Base-by-base conservation (phyloP, 2,329 filamentous ascomycete species). In the Fusarium sp. region DNA sequence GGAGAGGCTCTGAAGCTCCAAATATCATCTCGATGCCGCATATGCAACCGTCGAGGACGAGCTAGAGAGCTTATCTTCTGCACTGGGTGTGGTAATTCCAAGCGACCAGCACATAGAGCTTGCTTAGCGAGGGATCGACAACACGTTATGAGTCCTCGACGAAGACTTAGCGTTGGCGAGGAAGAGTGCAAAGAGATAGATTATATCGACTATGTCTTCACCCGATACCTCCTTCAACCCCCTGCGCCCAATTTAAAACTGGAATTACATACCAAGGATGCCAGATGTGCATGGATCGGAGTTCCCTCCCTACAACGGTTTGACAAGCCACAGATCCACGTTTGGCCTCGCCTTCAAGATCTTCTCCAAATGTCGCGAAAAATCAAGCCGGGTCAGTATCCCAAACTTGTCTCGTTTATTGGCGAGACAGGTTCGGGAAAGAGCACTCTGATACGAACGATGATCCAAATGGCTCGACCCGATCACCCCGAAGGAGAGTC, bases 381-480 rank as follows among this genome's bases (percentile, higher is more conserved):
- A 3, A 0, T 1, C 9, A 19, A 7, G 21, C 52, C 23, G 4
- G 53, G 37, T 19, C 67, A 65, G 6, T 71, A 61, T n/a, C 70
- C 70, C 2, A 73, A 65, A 5, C 15, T 73, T 25, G 57, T 73
- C 11, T 73, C 70, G 3, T 73, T 73, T 19, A 61, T 71, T 18
- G 70, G 70, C 6, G 68, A 70, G 13, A 73, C 70, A 1, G 70
- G 70, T 3, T 71, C 70, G 0, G 70, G 67, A 0, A 73, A 73
- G 13, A 73, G 70, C 37, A 73, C 70, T 7, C 18, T 73, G 9
- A 73, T 73, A 25, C 53, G 64, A 4, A 57, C 53, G 0, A 71
- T 73, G 63, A 67, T 73, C 7, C 57, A 61, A 9, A 62, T 65
- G 60, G 21, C 47, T 2, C 32, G 33, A 6, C 67, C 60, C 2